Conservation (phyloP, 2,329 filamentous ascomycete species). For the Leptosphaerulina australis region DNA sequence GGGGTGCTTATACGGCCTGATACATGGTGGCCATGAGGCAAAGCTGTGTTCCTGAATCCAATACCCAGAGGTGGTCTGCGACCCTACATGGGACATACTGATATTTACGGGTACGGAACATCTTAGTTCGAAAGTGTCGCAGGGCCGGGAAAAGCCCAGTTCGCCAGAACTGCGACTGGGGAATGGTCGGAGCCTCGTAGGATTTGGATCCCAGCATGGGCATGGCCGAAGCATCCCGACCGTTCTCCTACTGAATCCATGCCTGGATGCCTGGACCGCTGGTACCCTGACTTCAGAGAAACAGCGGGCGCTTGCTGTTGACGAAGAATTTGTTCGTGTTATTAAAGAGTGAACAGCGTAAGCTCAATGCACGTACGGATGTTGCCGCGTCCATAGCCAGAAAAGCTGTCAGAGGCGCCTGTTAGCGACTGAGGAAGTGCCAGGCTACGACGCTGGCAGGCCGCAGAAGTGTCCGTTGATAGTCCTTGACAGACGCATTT, state of each 20-base stretch:
- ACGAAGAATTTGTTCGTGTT: constrained; percentile 7
- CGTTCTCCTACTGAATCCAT: constrained; percentile 43
- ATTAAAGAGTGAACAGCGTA: not conserved
- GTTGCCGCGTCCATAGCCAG: constrained; percentile 7
- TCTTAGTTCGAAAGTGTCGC: constrained; percentile 41
- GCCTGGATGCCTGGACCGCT: constrained; percentile 35
- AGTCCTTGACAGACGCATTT: constrained; percentile 21
- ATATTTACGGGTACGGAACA: constrained; percentile 44
- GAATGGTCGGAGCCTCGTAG: constrained; percentile 48
- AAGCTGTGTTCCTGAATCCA: constrained; percentile 37
- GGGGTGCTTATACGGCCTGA: constrained; percentile 11
- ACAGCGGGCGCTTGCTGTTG: constrained; percentile 30
- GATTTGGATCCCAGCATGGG: constrained; percentile 42
- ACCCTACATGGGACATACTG: constrained; percentile 43
- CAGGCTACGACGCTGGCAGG: constrained; percentile 22
- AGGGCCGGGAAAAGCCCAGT: too few relatives aligned
- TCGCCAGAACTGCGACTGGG: constrained; percentile 41
- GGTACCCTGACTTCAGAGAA: constrained; percentile 33
- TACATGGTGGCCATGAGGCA: constrained; percentile 37
- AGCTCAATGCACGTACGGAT: constrained; percentile 15
- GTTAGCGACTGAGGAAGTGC: constrained; percentile 8
- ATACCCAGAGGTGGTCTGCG: constrained; percentile 40
- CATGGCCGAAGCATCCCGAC: constrained; percentile 45
- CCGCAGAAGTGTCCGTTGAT: constrained; percentile 25
- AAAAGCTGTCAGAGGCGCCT: constrained; percentile 6